These are phyloP conservation scores for Eucalyptus viminalis DNA, from an alignment of 345 rosid species.

Conservation along the genomic window DNA sequence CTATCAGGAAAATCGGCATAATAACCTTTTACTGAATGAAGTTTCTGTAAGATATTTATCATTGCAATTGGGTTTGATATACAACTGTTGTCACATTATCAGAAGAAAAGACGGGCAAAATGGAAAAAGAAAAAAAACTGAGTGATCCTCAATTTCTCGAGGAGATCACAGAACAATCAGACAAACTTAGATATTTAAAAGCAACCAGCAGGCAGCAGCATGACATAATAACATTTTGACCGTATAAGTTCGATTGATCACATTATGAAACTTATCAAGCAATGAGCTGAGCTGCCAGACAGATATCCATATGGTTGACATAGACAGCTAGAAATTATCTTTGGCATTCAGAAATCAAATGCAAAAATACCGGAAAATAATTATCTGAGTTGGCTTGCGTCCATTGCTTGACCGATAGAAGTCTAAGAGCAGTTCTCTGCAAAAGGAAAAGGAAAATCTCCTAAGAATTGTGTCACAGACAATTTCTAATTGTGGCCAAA, in stretches of 20 bases:
- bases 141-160: background rate
- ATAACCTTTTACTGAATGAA: background rate
- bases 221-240: background rate
- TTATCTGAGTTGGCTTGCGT: constrained; percentile 65
- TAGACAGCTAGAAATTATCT: background rate
- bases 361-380: constrained; percentile 55
- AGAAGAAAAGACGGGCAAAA: background rate
- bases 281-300: background rate
- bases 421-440: constrained; percentile 59
- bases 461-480: background rate
- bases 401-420: constrained; percentile 41
- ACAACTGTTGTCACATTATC: background rate
- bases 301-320: background rate
- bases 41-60: background rate
- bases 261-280: background rate
- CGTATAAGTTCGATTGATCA: background rate
- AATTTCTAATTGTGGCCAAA: background rate
- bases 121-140: background rate
- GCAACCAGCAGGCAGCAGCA: background rate
- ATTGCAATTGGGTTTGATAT: background rate
- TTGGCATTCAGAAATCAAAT: background rate
- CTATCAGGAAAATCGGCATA: background rate
- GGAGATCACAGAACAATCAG: background rate
- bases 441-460: background rate
- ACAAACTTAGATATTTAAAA: background rate